Evolutionary conservation across 768 basidiomycete species (phyloP), one percentile per base, ranked within the genome.

Genomic region (Tulasnella sp.): DNA sequence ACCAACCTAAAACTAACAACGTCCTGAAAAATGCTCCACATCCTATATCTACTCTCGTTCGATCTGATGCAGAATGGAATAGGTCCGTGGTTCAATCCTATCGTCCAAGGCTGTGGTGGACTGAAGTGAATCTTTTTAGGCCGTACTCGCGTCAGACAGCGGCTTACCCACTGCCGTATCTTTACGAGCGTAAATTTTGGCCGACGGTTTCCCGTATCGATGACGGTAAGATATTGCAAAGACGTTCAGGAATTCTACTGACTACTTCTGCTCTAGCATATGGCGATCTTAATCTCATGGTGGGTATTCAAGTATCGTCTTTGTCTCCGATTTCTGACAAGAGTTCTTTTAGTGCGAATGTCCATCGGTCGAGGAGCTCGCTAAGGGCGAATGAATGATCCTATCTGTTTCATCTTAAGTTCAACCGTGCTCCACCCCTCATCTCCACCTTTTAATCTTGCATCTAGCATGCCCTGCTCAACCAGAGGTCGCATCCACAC

Each of bases 111-210:
- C n/a, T n/a, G 73, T 22, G 16, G 5, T 64, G 39, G 36, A 66
- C 74, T 70, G 66, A 78, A 40, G 77, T 29, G 26, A 29, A 44
- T 44, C 41, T 4, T 52, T 34, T 26, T 72, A 94, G 92, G 37
- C 94, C 95, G 16, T 98, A 98, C 79, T 87, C 92, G 62, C 90
- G 95, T 40, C 87, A 93, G 75, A 85, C 88, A 74, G 96, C 97
- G n/a, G 95, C 87, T 8, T 98, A 93, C 80, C 95, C 97, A 29
- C 79, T 94, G 74, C 85, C 90, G 14, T 91, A 88, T 84, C 84
- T 99, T 36, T 83, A 83, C 66, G 89, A 91, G 80, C 90, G 86
- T 83, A 99, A 99, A 81, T 96, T 98, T 82, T 99, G 97, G 97
- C 96, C 97, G 0, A 86, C 91, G 5, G 91, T 95, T 52, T 90